Evolutionary conservation across 345 rosid genomes (phyloP), one percentile per base, ranked within the genome.

Genomic region (Hirschfeldia incana): DNA sequence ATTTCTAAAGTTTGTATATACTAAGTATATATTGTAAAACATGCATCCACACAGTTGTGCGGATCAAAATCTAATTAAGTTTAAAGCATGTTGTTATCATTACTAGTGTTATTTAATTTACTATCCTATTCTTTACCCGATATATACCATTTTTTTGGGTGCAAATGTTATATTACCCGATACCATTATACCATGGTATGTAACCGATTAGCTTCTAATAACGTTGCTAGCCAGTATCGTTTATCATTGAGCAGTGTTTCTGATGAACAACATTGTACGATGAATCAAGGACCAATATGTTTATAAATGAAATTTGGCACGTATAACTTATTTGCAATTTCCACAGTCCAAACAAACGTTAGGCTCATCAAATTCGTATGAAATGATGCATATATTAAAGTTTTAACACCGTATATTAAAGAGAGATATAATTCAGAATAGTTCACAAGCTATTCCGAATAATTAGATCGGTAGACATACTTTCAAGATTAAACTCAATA

Each of bases 221-320:
- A 46, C 53, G 12, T 46, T 33, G 12, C 26, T 34, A 60, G 34
- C 8, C 34, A 5, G 53, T 46, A 46, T 3, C 37, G 69, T 65
- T 46, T 65, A 65, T 10, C 17, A 32, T 34, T 65, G 17, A 9
- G 65, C 65, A 34, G 53, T 46, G 16, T 46, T 12, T 46, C 5
- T 46, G 53, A 12, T 10, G 68, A 42, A 65, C 6, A 65, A 32
- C 74, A 51, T 58, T 72, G 58, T 39, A 58, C 13, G 63, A 58
- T 1, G 63, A 58, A 42, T 42, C 4, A 33, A 58, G 2, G 36
- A 59, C 8, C 8, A 57, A 3, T 6, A 1, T 32, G 12, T 6
- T 57, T 8, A 26, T 37, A 53, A 26, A 10, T 36, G 49, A 55
- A 17, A 55, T 4, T 51, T n/a, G 72, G 6, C n/a, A 28, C 13